These are phyloP conservation scores for Rhodotorula sp. DNA, from an alignment of 1,284 basidiomycete species.

Conservation along the genomic window DNA sequence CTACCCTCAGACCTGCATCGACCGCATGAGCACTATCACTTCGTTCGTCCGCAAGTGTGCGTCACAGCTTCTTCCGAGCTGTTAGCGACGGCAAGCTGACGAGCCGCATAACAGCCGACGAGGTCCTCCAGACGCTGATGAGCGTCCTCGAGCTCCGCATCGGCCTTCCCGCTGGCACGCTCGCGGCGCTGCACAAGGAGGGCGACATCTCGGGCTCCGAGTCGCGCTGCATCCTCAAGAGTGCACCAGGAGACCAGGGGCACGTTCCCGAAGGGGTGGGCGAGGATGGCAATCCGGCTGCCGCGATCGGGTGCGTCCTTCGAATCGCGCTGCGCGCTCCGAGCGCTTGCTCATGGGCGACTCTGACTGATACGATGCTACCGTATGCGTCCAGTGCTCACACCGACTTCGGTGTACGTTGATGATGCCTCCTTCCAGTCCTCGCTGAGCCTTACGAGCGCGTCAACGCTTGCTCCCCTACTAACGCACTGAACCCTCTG, in stretches of 20 bases:
- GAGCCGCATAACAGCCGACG: constrained; percentile 9
- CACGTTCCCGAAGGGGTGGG: constrained; percentile 25
- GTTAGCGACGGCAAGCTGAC: too few species aligned
- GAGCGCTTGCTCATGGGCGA: not conserved
- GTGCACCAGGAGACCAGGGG: constrained; percentile 11
- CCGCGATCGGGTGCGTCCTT: constrained; percentile 27
- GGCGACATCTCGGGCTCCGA: constrained; percentile 33
- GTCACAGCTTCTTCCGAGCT: too few species aligned
- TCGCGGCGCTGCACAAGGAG: constrained; percentile 29
- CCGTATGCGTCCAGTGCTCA: not conserved
- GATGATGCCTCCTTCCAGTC: not conserved
- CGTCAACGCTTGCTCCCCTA: too few species aligned
- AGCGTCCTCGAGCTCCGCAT: constrained; percentile 27
- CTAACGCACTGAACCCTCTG: not conserved
- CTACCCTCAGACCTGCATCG: constrained; percentile 22
- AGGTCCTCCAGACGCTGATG: constrained; percentile 29
- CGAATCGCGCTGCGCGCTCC: not conserved
- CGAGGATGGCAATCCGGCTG: constrained; percentile 31
- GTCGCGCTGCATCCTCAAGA: constrained; percentile 28
- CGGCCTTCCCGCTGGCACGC: constrained; percentile 26
- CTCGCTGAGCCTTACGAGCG: too few species aligned
- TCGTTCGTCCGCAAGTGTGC: constrained; percentile 20
- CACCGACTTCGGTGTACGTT: constrained; percentile 56
- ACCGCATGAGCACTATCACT: constrained; percentile 25
- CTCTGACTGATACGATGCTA: not conserved